Conservation (phyloP, 768 basidiomycete genomes). For the Pluteus cervinus region DNA sequence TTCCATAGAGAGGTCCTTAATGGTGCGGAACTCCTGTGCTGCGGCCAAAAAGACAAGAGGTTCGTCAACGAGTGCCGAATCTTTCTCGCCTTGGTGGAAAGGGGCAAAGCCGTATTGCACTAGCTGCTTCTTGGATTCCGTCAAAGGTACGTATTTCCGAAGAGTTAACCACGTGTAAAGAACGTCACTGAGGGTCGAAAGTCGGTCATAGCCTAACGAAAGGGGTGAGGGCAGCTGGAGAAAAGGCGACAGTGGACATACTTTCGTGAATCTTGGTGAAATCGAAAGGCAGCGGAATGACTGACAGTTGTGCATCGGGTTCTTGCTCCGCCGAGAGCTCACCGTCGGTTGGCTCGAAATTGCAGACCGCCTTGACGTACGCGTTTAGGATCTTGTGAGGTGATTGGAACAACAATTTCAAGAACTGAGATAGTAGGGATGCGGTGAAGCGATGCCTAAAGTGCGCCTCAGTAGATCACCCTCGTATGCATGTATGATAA, state of each 20-base stretch:
- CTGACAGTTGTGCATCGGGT: no score
- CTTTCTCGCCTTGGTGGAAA: slow-evolving; percentile 32
- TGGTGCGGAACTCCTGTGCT: slow-evolving; percentile 19
- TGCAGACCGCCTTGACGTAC: slow-evolving; percentile 34
- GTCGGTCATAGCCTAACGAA: no score
- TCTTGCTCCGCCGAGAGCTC: slow-evolving; percentile 21
- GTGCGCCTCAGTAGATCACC: background rate
- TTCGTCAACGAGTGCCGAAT: slow-evolving; percentile 35
- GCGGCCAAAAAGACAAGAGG: slow-evolving; percentile 39
- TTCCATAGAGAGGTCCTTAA: no score
- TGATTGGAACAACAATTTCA: slow-evolving; percentile 29
- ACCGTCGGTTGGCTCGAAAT: slow-evolving; percentile 33
- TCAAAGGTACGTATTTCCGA: no score
- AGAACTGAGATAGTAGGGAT: slow-evolving; percentile 33
- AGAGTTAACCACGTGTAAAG: no score
- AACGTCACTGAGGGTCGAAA: no score
- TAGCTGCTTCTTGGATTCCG: no score
- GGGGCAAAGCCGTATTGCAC: slow-evolving; percentile 43
- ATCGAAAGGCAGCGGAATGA: no score
- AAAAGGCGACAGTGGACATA: no score
- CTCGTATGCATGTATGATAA: background rate
- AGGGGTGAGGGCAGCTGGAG: no score
- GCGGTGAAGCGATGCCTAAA: slow-evolving; percentile 40
- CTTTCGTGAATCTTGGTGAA: no score
- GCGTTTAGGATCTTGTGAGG: slow-evolving; percentile 35